Conservation (phyloP, 129 eudicot genomes). For the Mikania micrantha region DNA sequence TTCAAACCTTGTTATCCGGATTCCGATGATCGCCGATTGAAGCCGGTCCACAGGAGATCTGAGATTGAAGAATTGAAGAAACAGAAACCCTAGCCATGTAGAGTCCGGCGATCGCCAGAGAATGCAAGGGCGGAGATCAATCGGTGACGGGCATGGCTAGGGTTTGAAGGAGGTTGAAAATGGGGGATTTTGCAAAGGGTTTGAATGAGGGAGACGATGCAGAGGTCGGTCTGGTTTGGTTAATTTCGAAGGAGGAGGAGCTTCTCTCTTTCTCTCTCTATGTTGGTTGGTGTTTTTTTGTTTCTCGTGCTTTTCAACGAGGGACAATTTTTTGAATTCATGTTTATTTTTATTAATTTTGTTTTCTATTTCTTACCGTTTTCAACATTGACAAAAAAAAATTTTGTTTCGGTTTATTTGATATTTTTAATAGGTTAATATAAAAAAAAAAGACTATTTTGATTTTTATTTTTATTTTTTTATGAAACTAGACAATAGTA, state of each 20-base stretch:
- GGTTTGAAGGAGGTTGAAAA: slow-evolving; percentile 30
- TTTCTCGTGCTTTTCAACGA: slow-evolving; percentile 33
- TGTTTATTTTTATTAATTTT: background rate
- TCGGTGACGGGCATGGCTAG: slow-evolving; percentile 32
- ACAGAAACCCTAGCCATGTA: slow-evolving; percentile 44
- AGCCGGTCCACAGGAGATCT: slow-evolving; percentile 34
- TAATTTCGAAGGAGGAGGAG: slow-evolving; percentile 23
- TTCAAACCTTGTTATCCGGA: background rate
- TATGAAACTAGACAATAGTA: too few relatives aligned
- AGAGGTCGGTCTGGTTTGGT: slow-evolving; percentile 26
- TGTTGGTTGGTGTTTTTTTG: slow-evolving; percentile 12
- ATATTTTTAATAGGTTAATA: background rate
- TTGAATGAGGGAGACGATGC: background rate
- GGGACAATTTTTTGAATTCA: slow-evolving; percentile 9
- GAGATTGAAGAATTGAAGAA: slow-evolving; percentile 12
- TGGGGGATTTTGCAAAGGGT: slow-evolving; percentile 6
- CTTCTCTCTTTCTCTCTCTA: background rate
- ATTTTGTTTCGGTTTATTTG: background rate
- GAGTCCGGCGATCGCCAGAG: slow-evolving; percentile 22
- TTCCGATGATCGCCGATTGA: slow-evolving; percentile 16
- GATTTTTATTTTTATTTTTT: too few relatives aligned
- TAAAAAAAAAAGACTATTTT: too few relatives aligned
- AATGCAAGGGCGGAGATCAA: slow-evolving; percentile 9
- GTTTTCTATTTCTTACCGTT: background rate
- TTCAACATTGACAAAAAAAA: background rate